These are phyloP conservation scores for Cunninghamia lanceolata DNA, from an alignment of 75 land plant species.

Conservation along the genomic window DNA sequence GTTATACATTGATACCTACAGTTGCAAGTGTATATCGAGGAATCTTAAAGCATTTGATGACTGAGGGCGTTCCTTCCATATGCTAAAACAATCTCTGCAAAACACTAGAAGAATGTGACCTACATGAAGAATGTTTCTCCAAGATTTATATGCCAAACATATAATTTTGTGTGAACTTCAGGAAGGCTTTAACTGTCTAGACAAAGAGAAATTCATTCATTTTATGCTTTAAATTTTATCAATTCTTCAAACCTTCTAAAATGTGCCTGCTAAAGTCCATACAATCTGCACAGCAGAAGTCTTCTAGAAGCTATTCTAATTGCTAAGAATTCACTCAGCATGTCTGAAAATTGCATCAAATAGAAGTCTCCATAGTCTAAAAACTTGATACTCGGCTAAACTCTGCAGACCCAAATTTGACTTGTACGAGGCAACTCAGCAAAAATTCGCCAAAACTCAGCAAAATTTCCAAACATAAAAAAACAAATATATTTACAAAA, in stretches of 20 bases:
- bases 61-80: background rate
- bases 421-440: no score
- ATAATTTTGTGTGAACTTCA: background rate
- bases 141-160: background rate
- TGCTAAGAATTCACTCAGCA: background rate
- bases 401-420: no score
- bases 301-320: background rate
- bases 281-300: background rate
- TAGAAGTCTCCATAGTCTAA: background rate
- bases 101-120: background rate
- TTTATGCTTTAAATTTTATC: background rate
- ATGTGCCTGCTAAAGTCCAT: background rate
- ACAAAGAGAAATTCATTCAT: background rate
- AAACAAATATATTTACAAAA: no score
- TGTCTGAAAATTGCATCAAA: background rate
- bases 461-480: no score
- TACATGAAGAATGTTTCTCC: background rate
- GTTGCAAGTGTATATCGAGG: background rate
- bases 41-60: background rate
- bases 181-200: background rate
- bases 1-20: background rate
- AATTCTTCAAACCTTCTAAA: background rate
- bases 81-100: background rate
- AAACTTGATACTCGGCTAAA: no score
- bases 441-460: no score